phyloP scores from a whole-genome alignment of 2,329 filamentous ascomycete species.

The Aquanectria penicillioides region DNA sequence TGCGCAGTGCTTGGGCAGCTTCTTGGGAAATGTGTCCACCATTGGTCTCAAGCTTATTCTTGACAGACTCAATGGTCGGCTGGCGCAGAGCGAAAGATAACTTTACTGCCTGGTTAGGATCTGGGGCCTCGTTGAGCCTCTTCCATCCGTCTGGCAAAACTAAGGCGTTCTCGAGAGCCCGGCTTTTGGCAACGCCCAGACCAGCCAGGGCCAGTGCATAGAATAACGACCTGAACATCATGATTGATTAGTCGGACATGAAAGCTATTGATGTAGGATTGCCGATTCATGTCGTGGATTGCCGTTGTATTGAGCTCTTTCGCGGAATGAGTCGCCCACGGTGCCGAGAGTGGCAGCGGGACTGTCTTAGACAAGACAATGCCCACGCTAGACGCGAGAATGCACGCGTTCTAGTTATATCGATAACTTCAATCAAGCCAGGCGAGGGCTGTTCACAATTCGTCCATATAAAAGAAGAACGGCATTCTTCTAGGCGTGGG shows the following conservation, averaged over 20 bases:
- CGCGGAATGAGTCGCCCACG: too few relatives aligned
- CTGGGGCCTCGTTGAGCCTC: slow-evolving; percentile 31
- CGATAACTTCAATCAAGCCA: too few relatives aligned
- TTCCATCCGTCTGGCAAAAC: slow-evolving; percentile 46
- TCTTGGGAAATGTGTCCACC: slow-evolving; percentile 47
- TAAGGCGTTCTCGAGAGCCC: slow-evolving; percentile 41
- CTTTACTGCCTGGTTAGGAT: slow-evolving; percentile 38
- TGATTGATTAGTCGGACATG: slow-evolving; percentile 22
- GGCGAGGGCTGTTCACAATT: not conserved
- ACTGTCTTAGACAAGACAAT: not conserved
- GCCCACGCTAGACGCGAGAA: not conserved
- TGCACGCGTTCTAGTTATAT: not conserved
- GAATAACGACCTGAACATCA: slow-evolving; percentile 27
- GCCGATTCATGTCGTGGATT: too few relatives aligned
- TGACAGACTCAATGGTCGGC: slow-evolving; percentile 41
- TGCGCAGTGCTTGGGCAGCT: slow-evolving; percentile 50
- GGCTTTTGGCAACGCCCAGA: slow-evolving; percentile 32
- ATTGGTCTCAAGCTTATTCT: slow-evolving; percentile 35
- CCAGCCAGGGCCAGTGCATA: slow-evolving; percentile 36
- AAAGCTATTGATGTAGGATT: too few relatives aligned
- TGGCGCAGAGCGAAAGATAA: slow-evolving; percentile 48
- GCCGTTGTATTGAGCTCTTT: too few relatives aligned
- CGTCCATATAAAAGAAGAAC: not conserved
- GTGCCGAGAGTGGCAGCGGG: not conserved
- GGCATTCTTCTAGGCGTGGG: not conserved